Evolutionary conservation across 192 early-diverging fungal species (phyloP).

Genomic region (Pilobolus umbonatus): DNA sequence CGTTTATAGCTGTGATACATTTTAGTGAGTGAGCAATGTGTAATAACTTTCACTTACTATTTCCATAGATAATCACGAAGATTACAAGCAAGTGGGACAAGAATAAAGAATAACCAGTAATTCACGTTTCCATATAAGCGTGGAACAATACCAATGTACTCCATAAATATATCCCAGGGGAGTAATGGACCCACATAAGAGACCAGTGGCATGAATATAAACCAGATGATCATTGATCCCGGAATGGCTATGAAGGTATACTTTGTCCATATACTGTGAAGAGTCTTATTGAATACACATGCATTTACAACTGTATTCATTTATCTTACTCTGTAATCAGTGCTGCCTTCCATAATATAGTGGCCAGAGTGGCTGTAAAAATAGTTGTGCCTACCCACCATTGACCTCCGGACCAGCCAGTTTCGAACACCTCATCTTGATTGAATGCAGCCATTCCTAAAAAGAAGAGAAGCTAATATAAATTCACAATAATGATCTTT

Average conservation of each 20-base stretch:
- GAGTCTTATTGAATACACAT: neutral
- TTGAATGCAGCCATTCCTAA: constrained; percentile 59
- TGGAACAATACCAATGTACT: constrained; percentile 68
- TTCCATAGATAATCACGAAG: constrained; percentile 92
- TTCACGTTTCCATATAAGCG: constrained; percentile 58
- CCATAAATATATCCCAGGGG: constrained; percentile 51
- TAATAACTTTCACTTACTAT: constrained; percentile 69
- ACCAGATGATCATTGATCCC: constrained; percentile 86
- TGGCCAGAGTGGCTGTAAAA: constrained; percentile 84
- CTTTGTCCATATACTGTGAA: constrained; percentile 80
- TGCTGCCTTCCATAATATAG: constrained; percentile 87
- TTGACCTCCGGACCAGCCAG: constrained; percentile 72
- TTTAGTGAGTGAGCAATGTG: neutral
- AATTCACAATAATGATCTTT: neutral
- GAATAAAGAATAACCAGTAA: constrained; percentile 84
- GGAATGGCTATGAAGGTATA: constrained; percentile 88
- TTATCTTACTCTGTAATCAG: constrained; percentile 69
- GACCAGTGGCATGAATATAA: constrained; percentile 80
- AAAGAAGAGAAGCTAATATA: constrained; percentile 58
- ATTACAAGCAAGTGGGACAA: constrained; percentile 76
- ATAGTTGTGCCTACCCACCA: constrained; percentile 91
- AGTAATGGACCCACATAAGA: constrained; percentile 73
- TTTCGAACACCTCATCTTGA: constrained; percentile 59
- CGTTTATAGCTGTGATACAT: constrained; percentile 53
- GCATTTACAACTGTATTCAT: neutral